Percentiles rank a stretch among this genome's conserved stretches.
Evolutionary conservation across 108 stramenopile genomes (phyloP).

Genomic region (Chaetoceros muelleri): DNA sequence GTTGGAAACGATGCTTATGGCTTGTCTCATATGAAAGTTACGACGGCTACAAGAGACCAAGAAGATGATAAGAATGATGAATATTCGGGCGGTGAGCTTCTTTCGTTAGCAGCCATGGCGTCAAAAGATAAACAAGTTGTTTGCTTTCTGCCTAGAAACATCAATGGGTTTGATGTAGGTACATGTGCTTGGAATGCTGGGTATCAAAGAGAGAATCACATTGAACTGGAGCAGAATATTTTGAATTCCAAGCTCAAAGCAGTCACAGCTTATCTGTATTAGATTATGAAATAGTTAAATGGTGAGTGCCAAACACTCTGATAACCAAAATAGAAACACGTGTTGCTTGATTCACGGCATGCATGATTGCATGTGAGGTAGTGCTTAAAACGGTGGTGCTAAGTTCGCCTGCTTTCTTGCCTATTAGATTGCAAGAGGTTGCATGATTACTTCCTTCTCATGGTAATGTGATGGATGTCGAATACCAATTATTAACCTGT

Average conservation of each 20-base stretch:
- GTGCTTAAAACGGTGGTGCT: too few relatives aligned
- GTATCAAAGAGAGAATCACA: slow-evolving; percentile 16
- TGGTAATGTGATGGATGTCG: too few relatives aligned
- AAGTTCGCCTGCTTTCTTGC: too few relatives aligned
- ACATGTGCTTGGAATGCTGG: slow-evolving; percentile 31
- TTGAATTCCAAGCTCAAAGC: slow-evolving; percentile 75
- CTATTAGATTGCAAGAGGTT: too few relatives aligned
- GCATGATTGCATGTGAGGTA: too few relatives aligned
- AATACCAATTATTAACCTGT: too few relatives aligned
- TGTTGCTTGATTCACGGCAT: too few relatives aligned
- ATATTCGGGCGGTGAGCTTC: slow-evolving; percentile 37
- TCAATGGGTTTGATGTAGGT: slow-evolving; percentile 41
- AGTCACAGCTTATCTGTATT: slow-evolving; percentile 49
- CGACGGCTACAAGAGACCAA: neutral
- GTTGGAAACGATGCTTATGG: slow-evolving; percentile 20
- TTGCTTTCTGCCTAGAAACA: slow-evolving; percentile 63
- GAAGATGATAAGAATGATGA: slow-evolving; percentile 2
- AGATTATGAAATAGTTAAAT: too few relatives aligned
- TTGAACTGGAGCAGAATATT: slow-evolving; percentile 71
- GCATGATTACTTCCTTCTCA: too few relatives aligned
- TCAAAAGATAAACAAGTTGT: slow-evolving; percentile 25
- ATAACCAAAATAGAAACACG: too few relatives aligned
- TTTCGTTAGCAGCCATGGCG: slow-evolving; percentile 28
- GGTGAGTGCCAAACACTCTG: too few relatives aligned
- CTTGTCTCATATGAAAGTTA: slow-evolving; percentile 13